Percentiles rank a stretch among this genome's conserved stretches.
phyloP scores from a whole-genome alignment of 2,329 filamentous ascomycete genomes.

The Apiospora saccharicola region DNA sequence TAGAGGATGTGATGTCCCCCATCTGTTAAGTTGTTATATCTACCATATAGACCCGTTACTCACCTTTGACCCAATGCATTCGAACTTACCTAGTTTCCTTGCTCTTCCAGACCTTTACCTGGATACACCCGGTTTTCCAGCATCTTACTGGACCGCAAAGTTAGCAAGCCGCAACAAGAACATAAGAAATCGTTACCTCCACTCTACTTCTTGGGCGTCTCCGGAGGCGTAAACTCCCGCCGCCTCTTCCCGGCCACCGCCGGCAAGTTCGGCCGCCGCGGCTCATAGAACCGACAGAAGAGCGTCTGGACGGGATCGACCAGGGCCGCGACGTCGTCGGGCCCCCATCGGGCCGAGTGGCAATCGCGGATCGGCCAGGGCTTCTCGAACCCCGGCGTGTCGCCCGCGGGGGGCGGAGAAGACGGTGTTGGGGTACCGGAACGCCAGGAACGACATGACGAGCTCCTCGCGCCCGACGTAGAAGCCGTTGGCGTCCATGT shows the following conservation, averaged over 20 bases:
- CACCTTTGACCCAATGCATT: too few species aligned
- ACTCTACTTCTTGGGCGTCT: not conserved
- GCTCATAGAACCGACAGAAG: not conserved
- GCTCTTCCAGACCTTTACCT: too few species aligned
- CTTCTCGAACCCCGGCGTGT: not conserved
- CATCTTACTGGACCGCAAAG: not conserved
- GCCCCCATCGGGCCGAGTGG: not conserved
- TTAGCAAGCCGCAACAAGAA: not conserved
- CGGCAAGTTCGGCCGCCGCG: not conserved
- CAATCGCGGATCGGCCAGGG: not conserved
- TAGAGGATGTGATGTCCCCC: too few species aligned
- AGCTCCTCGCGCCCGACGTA: conserved; percentile 23
- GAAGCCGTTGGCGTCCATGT: conserved; percentile 4
- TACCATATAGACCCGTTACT: too few species aligned
- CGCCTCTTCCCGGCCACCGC: not conserved
- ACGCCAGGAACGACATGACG: conserved; percentile 4
- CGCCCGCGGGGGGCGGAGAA: conserved; percentile 4
- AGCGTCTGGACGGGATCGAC: not conserved
- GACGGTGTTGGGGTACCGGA: not conserved
- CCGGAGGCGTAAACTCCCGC: not conserved
- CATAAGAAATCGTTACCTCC: not conserved
- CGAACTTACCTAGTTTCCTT: not conserved
- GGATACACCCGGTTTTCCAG: too few species aligned
- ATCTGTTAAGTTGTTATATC: too few species aligned
- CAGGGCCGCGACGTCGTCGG: not conserved